phyloP scores from a whole-genome alignment of 108 stramenopile genomes.

The Hondaea fermentalgiana region DNA sequence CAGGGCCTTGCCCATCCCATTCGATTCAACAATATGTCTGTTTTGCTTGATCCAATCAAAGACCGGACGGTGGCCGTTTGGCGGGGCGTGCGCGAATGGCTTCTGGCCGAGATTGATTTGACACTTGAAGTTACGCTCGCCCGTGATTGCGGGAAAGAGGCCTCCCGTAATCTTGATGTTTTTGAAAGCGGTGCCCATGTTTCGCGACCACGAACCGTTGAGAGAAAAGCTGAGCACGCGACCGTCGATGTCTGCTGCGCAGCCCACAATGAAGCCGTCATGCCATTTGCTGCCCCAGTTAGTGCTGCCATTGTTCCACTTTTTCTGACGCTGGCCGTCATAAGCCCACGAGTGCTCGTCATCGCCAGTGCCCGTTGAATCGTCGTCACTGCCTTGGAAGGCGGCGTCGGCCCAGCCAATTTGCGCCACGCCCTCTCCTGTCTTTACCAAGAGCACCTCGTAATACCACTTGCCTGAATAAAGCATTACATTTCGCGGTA shows the following conservation, averaged over 20 bases:
- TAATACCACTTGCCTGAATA: conserved; percentile 5
- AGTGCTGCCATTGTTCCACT: neutral
- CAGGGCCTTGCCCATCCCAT: neutral
- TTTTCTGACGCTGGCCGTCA: neutral
- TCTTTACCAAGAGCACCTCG: neutral
- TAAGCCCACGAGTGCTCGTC: neutral
- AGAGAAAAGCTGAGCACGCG: neutral
- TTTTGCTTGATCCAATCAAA: neutral
- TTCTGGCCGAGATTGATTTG: neutral
- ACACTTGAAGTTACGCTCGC: neutral
- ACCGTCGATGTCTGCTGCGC: neutral
- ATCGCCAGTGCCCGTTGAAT: neutral
- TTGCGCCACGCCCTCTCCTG: neutral
- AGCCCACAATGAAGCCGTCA: neutral
- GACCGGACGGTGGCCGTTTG: neutral
- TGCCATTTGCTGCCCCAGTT: neutral
- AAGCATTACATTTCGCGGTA: neutral
- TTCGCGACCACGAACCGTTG: neutral
- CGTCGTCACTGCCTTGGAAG: neutral
- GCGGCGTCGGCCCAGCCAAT: neutral
- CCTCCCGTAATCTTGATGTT: neutral
- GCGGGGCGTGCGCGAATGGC: neutral
- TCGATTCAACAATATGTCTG: neutral
- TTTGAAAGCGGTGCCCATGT: neutral
- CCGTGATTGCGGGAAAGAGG: conserved; percentile 1